Base-by-base conservation (phyloP, 2,329 filamentous ascomycete species). In the Fusarium sp. region DNA sequence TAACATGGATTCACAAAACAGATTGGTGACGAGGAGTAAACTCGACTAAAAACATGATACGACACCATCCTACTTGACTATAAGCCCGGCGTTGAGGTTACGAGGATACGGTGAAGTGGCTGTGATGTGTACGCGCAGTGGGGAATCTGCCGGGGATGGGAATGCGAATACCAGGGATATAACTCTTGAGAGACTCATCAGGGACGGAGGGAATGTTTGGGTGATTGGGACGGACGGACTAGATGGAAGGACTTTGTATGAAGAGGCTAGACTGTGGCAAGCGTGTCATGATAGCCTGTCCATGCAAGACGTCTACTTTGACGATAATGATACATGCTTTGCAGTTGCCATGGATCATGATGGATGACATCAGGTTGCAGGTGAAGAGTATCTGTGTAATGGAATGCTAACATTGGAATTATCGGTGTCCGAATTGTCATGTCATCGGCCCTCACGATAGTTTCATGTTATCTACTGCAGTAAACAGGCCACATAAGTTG, bases 21-120 rank as follows among this genome's bases (percentile, higher is more conserved):
- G 83, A 84, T 84, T 75, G 83, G 83, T 37, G 83, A 84, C n/a
- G 82, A 84, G 27, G 82, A 84, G 76, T 84, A 83, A 75, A 73
- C 7, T 20, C 35, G 18, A 27, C 45, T 32, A 62, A 67, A 64
- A 41, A 65, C 57, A 58, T 56, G 64, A 67, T 69, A 70, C 48
- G 54, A 66, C 63, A 75, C 50, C 64, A 71, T 67, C 62, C 66
- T 67, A 61, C 61, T 69, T 70, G 62, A 74, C 62, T 68, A 70
- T 72, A 68, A 66, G 64, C 67, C 60, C 37, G 68, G 65, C 69
- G 66, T 76, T 69, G 68, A 61, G 67, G 68, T 67, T 59, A 69
- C 37, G 58, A 69, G 59, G 69, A 73, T 61, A 54, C 60, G 68
- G 58, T 64, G 50, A 62, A 71, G 61, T 71, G 54, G 63, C 64